A percentile compares a stretch with the other conserved stretches of the same genome.
Evolutionary conservation across 306 rosid species (phyloP).

Genomic region (Corylus avellana): DNA sequence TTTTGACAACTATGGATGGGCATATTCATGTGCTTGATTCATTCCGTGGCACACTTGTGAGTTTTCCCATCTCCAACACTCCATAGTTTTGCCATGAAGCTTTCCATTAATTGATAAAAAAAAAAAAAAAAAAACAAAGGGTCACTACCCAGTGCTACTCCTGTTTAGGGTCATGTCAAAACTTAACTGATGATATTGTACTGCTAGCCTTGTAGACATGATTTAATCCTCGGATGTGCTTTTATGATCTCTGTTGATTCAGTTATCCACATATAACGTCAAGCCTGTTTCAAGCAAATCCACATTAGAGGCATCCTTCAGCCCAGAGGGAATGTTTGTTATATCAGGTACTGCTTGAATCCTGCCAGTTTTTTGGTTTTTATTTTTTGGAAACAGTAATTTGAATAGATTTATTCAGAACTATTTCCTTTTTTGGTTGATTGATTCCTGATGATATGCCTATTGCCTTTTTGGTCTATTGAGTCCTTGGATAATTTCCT

Average conservation of each 20-base stretch:
- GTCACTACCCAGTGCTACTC: not conserved
- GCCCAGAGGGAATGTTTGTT: constrained; percentile 96
- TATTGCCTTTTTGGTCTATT: not conserved
- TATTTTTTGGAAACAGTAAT: not conserved
- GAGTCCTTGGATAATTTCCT: not conserved
- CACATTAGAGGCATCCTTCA: constrained; percentile 95
- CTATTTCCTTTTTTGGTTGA: not conserved
- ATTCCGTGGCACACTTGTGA: constrained; percentile 88
- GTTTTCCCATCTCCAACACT: constrained; percentile 32
- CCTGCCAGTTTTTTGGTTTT: constrained; percentile 1
- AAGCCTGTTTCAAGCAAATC: constrained; percentile 73
- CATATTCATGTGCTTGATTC: constrained; percentile 92
- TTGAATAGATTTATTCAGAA: constrained; percentile 1
- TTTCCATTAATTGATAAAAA: not conserved
- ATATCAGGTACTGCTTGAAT: constrained; percentile 59
- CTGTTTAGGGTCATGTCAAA: not conserved
- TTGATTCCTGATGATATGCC: not conserved
- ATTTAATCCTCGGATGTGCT: constrained; percentile 12
- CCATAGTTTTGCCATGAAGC: not conserved
- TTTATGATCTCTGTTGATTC: constrained; percentile 17
- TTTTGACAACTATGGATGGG: constrained; percentile 81
- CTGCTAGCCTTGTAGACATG: constrained; percentile 19
- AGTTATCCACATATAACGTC: constrained; percentile 82
- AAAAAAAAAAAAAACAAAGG: not conserved
- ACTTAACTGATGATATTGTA: constrained; percentile 8